Evolutionary conservation across 1,139 yeast genomes (phyloP), one percentile per base, ranked within the genome.

Genomic region (Ashbya aceris): DNA sequence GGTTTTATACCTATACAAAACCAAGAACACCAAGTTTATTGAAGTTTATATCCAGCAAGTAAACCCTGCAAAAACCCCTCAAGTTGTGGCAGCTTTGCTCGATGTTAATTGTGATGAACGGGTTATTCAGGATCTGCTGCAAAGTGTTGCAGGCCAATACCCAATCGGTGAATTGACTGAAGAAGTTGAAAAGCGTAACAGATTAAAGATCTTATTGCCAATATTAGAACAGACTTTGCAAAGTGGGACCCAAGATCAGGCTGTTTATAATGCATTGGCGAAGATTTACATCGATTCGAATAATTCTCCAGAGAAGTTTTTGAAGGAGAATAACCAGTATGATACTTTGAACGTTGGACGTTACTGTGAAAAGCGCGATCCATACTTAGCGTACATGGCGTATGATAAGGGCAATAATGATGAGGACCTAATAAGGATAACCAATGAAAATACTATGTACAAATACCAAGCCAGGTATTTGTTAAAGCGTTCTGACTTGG

Each of bases 341-440:
- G 94, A 91, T 66, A 83, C 98, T 23, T 71, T 85, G 54, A 84
- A 83, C 54, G 96, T 91, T 55, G 99, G 98, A 73, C 87, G 81
- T 62, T 91, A 91, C 72, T 93, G 99, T 75, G 99, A 93, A 67
- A 91, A 86, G 77, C 83, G 98, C 66, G 99, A 91, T 61, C 99
- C 99, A 48, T 91, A 86, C 69, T 73, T 91, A 64, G 99, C 98
- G 13, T 91, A 86, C 65, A 91, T 91, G 67, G 94, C 96, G 43
- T 91, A 91, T 65, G 94, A 94, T 50, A 89, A 87, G 68, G 99
- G 99, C 61, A 73, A 76, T 45, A 89, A 91, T 58, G 96, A 91
- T 63, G 81, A 73, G 48, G 98, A 91, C 65, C 76, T 91, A 60
- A 77, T 91, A 57, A 73, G 78, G 58, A 87, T 91, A 63, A 91